Evolutionary conservation across 225 moss, liverwort and hornwort genomes (phyloP), one percentile per base, ranked within the genome.

Genomic region (Polytrichum formosum): DNA sequence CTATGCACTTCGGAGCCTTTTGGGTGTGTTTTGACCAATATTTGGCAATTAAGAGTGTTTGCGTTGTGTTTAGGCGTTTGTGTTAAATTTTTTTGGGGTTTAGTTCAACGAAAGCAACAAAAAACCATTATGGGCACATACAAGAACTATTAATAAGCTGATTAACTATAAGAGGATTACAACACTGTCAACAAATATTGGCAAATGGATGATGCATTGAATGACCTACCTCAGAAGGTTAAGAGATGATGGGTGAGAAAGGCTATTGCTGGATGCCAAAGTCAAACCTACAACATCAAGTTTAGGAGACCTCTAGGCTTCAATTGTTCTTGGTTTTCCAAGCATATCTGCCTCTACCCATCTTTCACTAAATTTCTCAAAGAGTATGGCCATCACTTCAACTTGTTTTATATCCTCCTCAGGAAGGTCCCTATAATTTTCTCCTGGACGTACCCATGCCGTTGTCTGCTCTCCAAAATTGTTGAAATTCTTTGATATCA

Each of bases 391-490:
- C 78, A 98, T 53, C 70, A 90, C 71, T 73, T 58, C 90, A 26
- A 92, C 83, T 61, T 85, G 87, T 73, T 61, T 30, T 7, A 86
- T 29, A 72, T 81, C 83, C 66, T 68, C 72, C 1, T 79, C 74
- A 72, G 61, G 72, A n/a, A 92, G 63, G 61, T 78, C 78, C 7
- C 72, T 66, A 31, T 54, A 63, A 19, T 78, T 74, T 61, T 80
- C 80, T 72, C 23, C 66, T 66, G 80, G 75, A 73, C 65, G 71
- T 61, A 78, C 83, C 86, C 90, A 90, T 55, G 73, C 71, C 19
- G 91, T 90, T 27, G 91, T 59, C 73, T 81, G 81, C 53, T 82
- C 72, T 85, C 97, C 97, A 98, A 72, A 85, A 84, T 72, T 70
- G 77, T 74, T 80, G 88, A 62, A 91, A 94, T 71, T 80, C 74